phyloP scores from a whole-genome alignment of 495 filamentous ascomycete genomes.

The Penicillium robsamsonii region DNA sequence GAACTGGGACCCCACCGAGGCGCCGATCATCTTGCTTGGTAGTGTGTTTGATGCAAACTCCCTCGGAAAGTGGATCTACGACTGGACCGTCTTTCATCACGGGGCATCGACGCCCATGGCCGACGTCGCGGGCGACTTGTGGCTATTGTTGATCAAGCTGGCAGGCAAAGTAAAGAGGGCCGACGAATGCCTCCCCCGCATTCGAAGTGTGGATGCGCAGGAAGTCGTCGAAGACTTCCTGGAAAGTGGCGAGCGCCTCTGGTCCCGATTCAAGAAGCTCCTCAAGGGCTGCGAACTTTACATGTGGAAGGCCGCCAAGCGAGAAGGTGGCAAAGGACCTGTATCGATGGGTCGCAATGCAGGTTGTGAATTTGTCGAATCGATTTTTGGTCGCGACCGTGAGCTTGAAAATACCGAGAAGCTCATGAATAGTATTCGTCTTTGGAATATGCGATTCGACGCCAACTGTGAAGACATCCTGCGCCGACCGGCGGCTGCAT shows the following conservation, averaged over 20 bases:
- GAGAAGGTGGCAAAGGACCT: constrained; percentile 56
- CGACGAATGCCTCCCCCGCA: constrained; percentile 73
- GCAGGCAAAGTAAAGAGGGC: constrained; percentile 93
- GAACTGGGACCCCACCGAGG: constrained; percentile 97
- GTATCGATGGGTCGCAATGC: constrained; percentile 87
- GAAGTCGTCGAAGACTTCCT: constrained; percentile 91
- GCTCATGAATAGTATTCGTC: constrained; percentile 87
- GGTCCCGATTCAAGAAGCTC: constrained; percentile 79
- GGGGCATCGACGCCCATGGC: constrained; percentile 82
- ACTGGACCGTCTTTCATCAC: constrained; percentile 96
- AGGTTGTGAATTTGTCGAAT: constrained; percentile 94
- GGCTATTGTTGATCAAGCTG: constrained; percentile 93
- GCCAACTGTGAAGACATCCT: constrained; percentile 94
- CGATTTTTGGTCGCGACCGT: constrained; percentile 90
- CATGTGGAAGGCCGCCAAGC: constrained; percentile 80
- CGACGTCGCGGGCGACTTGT: constrained; percentile 91
- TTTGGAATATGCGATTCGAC: constrained; percentile 95
- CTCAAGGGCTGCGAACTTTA: constrained; percentile 88
- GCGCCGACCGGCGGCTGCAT: constrained; percentile 41
- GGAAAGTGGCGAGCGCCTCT: constrained; percentile 84
- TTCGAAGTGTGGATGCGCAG: constrained; percentile 66
- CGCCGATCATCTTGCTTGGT: constrained; percentile 88
- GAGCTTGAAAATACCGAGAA: constrained; percentile 91
- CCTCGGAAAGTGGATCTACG: constrained; percentile 98
- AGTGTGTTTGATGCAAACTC: constrained; percentile 98